These are phyloP conservation scores for Boletus coccyginus DNA, from an alignment of 768 basidiomycete genomes.

Conservation along the genomic window DNA sequence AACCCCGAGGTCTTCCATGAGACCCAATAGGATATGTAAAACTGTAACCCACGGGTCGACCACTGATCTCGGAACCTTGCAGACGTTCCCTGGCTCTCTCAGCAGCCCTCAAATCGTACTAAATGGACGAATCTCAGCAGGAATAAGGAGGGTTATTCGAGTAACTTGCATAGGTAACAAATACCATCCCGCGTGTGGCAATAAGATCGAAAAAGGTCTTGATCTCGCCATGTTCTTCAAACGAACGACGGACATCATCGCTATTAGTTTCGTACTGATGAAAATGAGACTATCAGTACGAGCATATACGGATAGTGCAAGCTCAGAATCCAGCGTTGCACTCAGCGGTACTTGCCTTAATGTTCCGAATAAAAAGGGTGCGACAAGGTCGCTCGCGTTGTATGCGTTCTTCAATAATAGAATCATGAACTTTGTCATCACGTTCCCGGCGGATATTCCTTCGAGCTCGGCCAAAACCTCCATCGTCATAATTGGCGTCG, in stretches of 20 bases:
- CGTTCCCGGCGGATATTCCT: constrained; percentile 67
- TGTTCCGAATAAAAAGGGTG: constrained; percentile 95
- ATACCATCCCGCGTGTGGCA: constrained; percentile 95
- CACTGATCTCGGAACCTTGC: constrained; percentile 85
- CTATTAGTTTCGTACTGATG: constrained; percentile 85
- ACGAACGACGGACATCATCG: constrained; percentile 76
- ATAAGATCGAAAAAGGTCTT: constrained; percentile 97
- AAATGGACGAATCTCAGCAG: constrained; percentile 9
- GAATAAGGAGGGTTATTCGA: constrained; percentile 3
- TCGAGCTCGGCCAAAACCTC: constrained; percentile 43
- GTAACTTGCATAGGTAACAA: constrained; percentile 91
- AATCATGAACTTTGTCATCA: constrained; percentile 88
- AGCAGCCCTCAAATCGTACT: constrained; percentile 94
- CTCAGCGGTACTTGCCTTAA: constrained; percentile 73
- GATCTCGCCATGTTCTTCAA: constrained; percentile 94
- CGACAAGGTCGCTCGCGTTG: constrained; percentile 93
- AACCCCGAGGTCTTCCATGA: constrained; percentile 7
- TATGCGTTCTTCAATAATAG: constrained; percentile 91
- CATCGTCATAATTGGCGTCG: constrained; percentile 56
- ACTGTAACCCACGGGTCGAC: constrained; percentile 72
- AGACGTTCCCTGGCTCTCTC: constrained; percentile 88
- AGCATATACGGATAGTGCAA: constrained; percentile 3
- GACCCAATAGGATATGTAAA: neutral
- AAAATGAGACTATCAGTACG: constrained; percentile 13
- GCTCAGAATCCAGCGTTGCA: constrained; percentile 12